A percentile compares a stretch with the other conserved stretches of the same genome.
Evolutionary conservation across 306 rosid genomes (phyloP).

Genomic region (Quillaja saponaria): DNA sequence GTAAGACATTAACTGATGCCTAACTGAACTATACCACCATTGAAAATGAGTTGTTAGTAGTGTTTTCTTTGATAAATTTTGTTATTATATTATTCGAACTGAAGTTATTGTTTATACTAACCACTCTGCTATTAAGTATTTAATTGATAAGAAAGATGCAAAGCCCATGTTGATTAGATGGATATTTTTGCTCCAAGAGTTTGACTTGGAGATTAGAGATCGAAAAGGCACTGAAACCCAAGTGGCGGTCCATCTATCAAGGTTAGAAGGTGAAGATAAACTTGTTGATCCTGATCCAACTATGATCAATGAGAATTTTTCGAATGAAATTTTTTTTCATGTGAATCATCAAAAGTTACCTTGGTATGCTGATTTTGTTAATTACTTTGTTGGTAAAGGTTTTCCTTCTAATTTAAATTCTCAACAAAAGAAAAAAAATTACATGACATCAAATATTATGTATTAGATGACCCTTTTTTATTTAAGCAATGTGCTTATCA

Average conservation of each 20-base stretch:
- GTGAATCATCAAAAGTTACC: background rate
- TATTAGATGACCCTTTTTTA: background rate
- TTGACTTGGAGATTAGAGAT: too few relatives aligned
- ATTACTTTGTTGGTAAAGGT: background rate
- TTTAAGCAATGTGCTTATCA: background rate
- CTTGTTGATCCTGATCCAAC: background rate
- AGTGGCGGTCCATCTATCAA: too few relatives aligned
- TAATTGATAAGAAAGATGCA: too few relatives aligned
- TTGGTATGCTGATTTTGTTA: background rate
- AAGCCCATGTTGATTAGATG: too few relatives aligned
- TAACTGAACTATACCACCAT: background rate
- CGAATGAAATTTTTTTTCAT: background rate
- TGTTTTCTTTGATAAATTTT: background rate
- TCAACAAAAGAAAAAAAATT: background rate
- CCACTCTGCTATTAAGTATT: too few relatives aligned
- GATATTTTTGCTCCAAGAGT: too few relatives aligned
- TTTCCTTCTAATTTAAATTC: background rate
- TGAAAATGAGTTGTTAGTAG: background rate
- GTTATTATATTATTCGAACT: too few relatives aligned
- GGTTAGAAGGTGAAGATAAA: too few relatives aligned
- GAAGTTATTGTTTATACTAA: too few relatives aligned
- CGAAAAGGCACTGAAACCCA: too few relatives aligned
- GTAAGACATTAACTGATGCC: background rate
- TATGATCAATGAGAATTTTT: background rate
- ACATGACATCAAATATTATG: background rate